These are phyloP conservation scores for Piper longum DNA, from an alignment of 164 flowering plant species.

Conservation along the genomic window DNA sequence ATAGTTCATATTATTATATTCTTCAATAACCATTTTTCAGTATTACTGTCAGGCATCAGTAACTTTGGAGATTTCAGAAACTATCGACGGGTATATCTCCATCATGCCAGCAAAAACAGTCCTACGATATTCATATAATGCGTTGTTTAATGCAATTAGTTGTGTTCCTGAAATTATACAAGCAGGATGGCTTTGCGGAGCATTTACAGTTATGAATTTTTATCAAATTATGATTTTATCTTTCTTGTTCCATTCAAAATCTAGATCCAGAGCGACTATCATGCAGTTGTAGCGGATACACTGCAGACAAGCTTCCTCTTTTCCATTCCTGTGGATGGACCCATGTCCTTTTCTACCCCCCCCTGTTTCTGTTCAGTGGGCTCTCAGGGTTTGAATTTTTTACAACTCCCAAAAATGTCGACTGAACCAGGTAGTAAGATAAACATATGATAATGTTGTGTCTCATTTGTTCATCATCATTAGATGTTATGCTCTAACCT, in stretches of 20 bases:
- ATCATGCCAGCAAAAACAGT: constrained; percentile 79
- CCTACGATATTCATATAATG: constrained; percentile 47
- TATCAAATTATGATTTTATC: not conserved
- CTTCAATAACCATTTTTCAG: no score
- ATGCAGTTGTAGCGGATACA: constrained; percentile 93
- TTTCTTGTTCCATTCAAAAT: not conserved
- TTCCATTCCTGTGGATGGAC: constrained; percentile 94
- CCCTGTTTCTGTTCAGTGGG: constrained; percentile 82
- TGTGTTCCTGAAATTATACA: no score
- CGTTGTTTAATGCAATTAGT: no score
- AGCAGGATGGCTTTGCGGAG: no score
- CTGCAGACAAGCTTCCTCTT: constrained; percentile 90
- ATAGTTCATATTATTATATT: not conserved
- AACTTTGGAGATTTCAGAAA: constrained; percentile 81
- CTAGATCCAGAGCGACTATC: constrained; percentile 86
- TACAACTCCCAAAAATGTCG: constrained; percentile 76
- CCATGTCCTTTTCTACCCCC: constrained; percentile 91
- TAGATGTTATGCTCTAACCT: no score
- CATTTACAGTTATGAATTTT: no score
- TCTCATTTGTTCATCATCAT: not conserved
- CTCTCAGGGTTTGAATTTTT: constrained; percentile 86
- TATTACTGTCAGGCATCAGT: constrained; percentile 47
- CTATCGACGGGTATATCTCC: constrained; percentile 53
- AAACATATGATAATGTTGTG: no score
- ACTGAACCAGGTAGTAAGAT: constrained; percentile 64